These are phyloP conservation scores for Suhomyces bribrorum DNA, from an alignment of 1,139 yeast genomes.

Conservation along the genomic window DNA sequence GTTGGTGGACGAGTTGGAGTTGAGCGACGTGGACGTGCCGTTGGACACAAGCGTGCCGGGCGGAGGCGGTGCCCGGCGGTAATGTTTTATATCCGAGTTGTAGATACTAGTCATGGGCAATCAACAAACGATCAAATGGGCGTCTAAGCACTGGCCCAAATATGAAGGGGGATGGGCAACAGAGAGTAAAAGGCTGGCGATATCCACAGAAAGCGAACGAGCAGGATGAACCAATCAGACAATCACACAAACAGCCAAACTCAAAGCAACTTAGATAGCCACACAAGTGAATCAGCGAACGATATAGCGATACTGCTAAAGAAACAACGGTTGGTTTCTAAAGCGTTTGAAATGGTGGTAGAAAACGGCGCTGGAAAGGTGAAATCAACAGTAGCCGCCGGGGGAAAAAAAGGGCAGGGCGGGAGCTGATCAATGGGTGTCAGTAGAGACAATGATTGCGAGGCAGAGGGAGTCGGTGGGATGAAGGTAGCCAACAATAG, in stretches of 20 bases:
- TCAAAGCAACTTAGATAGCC: too few relatives aligned
- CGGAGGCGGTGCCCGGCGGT: constrained; percentile 46
- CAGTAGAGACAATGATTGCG: background rate
- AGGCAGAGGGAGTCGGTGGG: constrained; percentile 3
- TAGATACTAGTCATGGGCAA: constrained; percentile 47
- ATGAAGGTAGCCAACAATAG: constrained; percentile 8
- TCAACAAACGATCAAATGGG: background rate
- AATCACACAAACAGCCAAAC: too few relatives aligned
- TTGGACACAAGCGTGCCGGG: constrained; percentile 25
- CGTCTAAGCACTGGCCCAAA: background rate
- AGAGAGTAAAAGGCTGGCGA: too few relatives aligned
- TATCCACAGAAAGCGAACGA: too few relatives aligned
- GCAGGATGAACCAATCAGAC: too few relatives aligned
- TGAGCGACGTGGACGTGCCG: constrained; percentile 8
- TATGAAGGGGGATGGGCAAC: background rate
- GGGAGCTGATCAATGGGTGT: background rate
- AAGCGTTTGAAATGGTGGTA: too few relatives aligned
- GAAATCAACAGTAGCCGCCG: background rate
- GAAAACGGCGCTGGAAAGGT: background rate
- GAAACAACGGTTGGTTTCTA: too few relatives aligned
- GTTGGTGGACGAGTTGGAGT: constrained; percentile 1
- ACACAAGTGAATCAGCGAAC: too few relatives aligned
- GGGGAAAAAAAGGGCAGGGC: background rate
- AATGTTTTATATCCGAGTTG: constrained; percentile 46
- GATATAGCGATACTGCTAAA: too few relatives aligned